Evolutionary conservation across 176 grass and related monocot genomes (phyloP).

Genomic region (Aegilops tauschii): DNA sequence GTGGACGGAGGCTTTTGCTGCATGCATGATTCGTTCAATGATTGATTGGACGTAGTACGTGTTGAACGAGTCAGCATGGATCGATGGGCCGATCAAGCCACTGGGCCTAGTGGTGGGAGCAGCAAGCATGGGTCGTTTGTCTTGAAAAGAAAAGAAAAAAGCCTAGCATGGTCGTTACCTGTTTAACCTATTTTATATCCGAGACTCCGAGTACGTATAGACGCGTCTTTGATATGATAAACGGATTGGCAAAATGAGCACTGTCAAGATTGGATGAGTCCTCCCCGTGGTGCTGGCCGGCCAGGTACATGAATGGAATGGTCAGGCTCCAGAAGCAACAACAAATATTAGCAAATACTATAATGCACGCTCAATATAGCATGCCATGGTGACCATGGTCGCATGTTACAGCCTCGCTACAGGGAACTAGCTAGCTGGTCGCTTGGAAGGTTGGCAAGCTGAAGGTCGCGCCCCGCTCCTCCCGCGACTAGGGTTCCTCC

Average conservation of each 20-base stretch:
- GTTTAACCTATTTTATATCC: no score
- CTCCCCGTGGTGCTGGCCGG: not conserved
- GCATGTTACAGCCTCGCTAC: not conserved
- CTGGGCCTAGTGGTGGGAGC: no score
- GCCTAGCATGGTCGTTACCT: no score
- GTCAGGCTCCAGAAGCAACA: slow-evolving; percentile 6
- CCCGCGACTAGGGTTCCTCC: no score
- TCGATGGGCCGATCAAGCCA: not conserved
- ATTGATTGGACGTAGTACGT: slow-evolving; percentile 22
- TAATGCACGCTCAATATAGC: slow-evolving; percentile 9
- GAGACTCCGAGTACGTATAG: no score
- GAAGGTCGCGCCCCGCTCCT: no score
- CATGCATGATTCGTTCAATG: slow-evolving; percentile 6
- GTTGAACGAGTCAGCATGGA: not conserved
- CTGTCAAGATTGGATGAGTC: not conserved
- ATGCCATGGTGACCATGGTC: not conserved
- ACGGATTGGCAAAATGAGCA: not conserved
- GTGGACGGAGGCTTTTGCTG: not conserved
- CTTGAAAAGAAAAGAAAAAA: no score
- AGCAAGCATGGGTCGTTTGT: not conserved
- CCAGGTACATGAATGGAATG: not conserved
- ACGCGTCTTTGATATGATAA: no score
- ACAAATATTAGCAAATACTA: no score
- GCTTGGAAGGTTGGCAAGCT: no score
- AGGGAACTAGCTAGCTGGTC: no score